Percentiles rank a stretch among this genome's conserved stretches.
Evolutionary conservation across 768 basidiomycete species (phyloP).

Genomic region (Calocybe gangraenosa): DNA sequence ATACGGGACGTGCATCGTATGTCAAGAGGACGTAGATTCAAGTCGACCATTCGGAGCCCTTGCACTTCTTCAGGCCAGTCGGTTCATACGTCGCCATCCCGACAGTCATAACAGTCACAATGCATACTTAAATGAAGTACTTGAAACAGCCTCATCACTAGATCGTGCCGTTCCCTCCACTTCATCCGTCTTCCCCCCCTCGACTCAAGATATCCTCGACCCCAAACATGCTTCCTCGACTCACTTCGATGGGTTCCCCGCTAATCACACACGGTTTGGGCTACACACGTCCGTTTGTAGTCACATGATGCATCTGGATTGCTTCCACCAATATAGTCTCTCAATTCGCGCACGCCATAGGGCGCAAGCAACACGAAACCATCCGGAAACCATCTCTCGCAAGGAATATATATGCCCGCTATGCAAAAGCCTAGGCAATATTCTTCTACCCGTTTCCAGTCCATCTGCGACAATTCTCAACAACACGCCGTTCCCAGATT

Average conservation of each 20-base stretch:
- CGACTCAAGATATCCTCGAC: slow-evolving; percentile 44
- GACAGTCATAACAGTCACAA: slow-evolving; percentile 60
- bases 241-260: slow-evolving; percentile 73
- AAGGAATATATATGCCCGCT: slow-evolving; percentile 96
- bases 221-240: slow-evolving; percentile 34
- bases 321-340: slow-evolving; percentile 85
- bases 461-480: slow-evolving; percentile 49
- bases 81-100: slow-evolving; percentile 74
- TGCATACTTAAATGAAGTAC: slow-evolving; percentile 66
- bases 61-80: slow-evolving; percentile 84
- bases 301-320: slow-evolving; percentile 96
- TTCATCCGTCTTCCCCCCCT: slow-evolving; percentile 43
- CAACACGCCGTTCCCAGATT: slow-evolving; percentile 70
- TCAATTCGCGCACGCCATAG: slow-evolving; percentile 88
- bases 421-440: slow-evolving; percentile 95
- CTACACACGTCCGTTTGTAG: slow-evolving; percentile 86
- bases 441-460: slow-evolving; percentile 77
- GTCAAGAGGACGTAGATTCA: slow-evolving; percentile 86
- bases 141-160: slow-evolving; percentile 58
- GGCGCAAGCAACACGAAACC: slow-evolving; percentile 85
- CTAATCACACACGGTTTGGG: slow-evolving; percentile 75
- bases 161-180: slow-evolving; percentile 44
- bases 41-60: slow-evolving; percentile 79
- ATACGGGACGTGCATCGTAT: slow-evolving; percentile 95
- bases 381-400: slow-evolving; percentile 90